phyloP scores from a whole-genome alignment of 2,329 filamentous ascomycete species.

The Fusarium buharicum region DNA sequence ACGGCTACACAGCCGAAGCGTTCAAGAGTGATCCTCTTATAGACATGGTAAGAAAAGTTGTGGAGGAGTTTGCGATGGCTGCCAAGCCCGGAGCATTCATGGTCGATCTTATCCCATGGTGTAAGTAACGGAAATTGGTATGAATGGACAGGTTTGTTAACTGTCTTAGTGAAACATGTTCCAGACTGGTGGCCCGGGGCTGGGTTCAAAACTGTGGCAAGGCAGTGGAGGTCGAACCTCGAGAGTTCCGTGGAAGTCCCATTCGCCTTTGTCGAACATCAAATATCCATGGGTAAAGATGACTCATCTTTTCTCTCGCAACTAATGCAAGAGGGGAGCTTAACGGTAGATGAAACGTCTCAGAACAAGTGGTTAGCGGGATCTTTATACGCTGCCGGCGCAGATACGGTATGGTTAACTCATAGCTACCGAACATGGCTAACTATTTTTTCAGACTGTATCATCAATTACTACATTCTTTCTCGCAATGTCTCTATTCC shows the following conservation, averaged over 20 bases:
- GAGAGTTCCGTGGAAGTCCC: constrained; percentile 19
- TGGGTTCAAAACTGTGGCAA: constrained; percentile 16
- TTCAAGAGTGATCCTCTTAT: constrained; percentile 25
- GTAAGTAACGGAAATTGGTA: neutral
- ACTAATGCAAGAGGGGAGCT: constrained; percentile 3
- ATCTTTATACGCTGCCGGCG: constrained; percentile 35
- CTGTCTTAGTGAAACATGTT: constrained; percentile 4
- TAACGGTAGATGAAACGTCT: constrained; percentile 1
- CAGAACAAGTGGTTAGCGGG: constrained; percentile 33
- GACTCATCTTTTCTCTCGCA: constrained; percentile 18
- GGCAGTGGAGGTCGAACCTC: constrained; percentile 21
- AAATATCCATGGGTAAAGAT: constrained; percentile 15
- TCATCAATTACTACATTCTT: constrained; percentile 29
- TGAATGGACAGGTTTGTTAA: neutral
- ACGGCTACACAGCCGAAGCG: constrained; percentile 30
- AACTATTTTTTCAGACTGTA: constrained; percentile 19
- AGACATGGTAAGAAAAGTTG: constrained; percentile 21
- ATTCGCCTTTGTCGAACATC: constrained; percentile 28
- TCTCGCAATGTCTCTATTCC: constrained; percentile 23
- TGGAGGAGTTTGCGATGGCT: constrained; percentile 32
- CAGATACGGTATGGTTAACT: constrained; percentile 26
- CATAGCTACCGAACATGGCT: rapidly evolving
- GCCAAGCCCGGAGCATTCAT: constrained; percentile 27
- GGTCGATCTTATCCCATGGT: constrained; percentile 34
- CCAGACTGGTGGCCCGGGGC: constrained; percentile 29